These are phyloP conservation scores for Colletotrichum sp. DNA, from an alignment of 2,329 filamentous ascomycete genomes.

Conservation along the genomic window DNA sequence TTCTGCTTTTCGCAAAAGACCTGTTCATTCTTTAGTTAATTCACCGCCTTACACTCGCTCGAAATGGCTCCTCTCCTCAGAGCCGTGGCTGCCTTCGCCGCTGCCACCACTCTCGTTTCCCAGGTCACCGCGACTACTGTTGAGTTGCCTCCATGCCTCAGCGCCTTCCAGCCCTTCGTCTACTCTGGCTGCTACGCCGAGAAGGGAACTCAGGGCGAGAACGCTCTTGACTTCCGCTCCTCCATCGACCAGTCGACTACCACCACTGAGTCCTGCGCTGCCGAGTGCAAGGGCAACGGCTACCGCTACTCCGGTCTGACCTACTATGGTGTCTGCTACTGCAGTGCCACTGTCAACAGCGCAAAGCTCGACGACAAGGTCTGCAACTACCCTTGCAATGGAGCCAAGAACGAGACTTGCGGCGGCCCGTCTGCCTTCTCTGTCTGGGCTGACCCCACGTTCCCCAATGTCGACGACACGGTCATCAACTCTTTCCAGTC, in stretches of 20 bases:
- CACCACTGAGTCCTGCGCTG: constrained; percentile 46
- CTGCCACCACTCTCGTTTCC: constrained; percentile 38
- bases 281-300: constrained; percentile 56
- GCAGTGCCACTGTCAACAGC: constrained; percentile 55
- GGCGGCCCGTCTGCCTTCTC: constrained; percentile 53
- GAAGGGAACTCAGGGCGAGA: constrained; percentile 21
- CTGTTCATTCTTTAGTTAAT: constrained; percentile 14
- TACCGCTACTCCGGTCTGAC: constrained; percentile 56
- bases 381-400: constrained; percentile 62
- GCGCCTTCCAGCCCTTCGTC: constrained; percentile 51
- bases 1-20: constrained; percentile 26
- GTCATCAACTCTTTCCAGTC: constrained; percentile 59
- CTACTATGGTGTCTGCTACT: constrained; percentile 59
- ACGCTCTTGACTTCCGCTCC: constrained; percentile 47
- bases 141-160: constrained; percentile 48
- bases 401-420: constrained; percentile 49
- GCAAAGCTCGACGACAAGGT: constrained; percentile 55
- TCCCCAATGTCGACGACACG: constrained; percentile 45
- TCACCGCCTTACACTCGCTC: constrained; percentile 32
- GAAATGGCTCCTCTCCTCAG: constrained; percentile 36
- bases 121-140: constrained; percentile 45
- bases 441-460: constrained; percentile 54
- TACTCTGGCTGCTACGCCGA: constrained; percentile 54
- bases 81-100: constrained; percentile 40
- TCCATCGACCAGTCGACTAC: constrained; percentile 46